Percentiles rank a stretch among this genome's conserved stretches.
These are phyloP conservation scores for Helotiales sp. DNA, from an alignment of 2,329 filamentous ascomycete species.

Conservation along the genomic window DNA sequence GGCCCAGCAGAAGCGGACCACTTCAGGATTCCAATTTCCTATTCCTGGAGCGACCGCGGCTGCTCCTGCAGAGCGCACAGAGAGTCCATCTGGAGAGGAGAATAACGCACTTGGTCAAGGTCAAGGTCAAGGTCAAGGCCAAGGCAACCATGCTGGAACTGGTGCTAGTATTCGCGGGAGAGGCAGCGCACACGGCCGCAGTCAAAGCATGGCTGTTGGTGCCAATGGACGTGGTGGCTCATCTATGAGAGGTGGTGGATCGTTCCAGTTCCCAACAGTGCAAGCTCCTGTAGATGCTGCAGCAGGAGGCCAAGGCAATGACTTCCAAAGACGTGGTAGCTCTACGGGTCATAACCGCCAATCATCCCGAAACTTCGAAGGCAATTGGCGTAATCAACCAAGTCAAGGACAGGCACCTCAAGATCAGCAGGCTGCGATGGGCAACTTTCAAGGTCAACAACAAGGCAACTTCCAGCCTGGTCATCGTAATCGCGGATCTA, in stretches of 20 bases:
- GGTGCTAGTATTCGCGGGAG: conserved; percentile 46
- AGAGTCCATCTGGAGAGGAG: conserved; percentile 29
- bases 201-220: conserved; percentile 87
- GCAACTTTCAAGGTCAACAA: conserved; percentile 68
- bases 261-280: conserved; percentile 67
- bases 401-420: conserved; percentile 44
- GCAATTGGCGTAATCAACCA: conserved; percentile 92
- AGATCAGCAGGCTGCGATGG: conserved; percentile 56
- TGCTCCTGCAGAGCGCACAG: conserved; percentile 49
- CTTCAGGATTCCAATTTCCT: conserved; percentile 93
- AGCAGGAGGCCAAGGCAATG: conserved; percentile 46
- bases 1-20: conserved; percentile 94
- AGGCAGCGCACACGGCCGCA: conserved; percentile 66
- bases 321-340: conserved; percentile 76
- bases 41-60: conserved; percentile 67
- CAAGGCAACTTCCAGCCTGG: conserved; percentile 84
- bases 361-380: conserved; percentile 91
- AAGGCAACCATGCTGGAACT: conserved; percentile 24
- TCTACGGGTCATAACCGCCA: conserved; percentile 71
- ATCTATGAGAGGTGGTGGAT: conserved; percentile 63
- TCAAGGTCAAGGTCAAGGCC: conserved; percentile 22
- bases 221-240: conserved; percentile 65
- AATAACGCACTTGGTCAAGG: conserved; percentile 28
- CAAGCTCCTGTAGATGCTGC: conserved; percentile 52
- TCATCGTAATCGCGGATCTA: conserved; percentile 80